phyloP scores from a whole-genome alignment of 192 early-diverging fungal species.

The Coemansia sp. region DNA sequence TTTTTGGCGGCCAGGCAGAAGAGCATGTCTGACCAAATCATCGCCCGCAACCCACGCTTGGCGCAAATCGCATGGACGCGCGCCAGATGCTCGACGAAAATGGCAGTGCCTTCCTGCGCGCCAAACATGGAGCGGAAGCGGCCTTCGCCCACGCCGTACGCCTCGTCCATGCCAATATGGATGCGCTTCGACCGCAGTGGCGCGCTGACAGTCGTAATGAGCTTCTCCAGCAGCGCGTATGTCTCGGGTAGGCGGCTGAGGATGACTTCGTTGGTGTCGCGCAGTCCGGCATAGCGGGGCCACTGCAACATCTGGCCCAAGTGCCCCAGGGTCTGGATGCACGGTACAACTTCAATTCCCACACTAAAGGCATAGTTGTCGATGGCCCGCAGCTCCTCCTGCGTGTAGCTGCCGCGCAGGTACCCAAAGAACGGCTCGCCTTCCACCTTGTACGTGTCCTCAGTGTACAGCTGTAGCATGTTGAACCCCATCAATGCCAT shows the following conservation, averaged over 20 bases:
- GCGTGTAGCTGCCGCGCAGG: slow-evolving; percentile 70
- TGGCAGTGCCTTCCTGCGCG: slow-evolving; percentile 65
- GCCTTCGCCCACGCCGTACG: slow-evolving; percentile 83
- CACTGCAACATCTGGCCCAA: slow-evolving; percentile 89
- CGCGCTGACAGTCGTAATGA: slow-evolving; percentile 63
- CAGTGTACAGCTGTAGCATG: slow-evolving; percentile 88
- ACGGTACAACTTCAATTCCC: slow-evolving; percentile 85
- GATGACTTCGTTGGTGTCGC: slow-evolving; percentile 83
- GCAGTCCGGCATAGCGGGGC: slow-evolving; percentile 73
- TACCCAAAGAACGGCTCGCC: slow-evolving; percentile 76
- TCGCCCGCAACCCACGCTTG: slow-evolving; percentile 61
- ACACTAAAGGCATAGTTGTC: slow-evolving; percentile 75
- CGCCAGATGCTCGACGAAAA: slow-evolving; percentile 76
- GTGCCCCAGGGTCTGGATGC: slow-evolving; percentile 90
- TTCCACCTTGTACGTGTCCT: slow-evolving; percentile 79
- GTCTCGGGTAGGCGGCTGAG: slow-evolving; percentile 71
- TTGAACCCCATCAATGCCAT: slow-evolving; percentile 87
- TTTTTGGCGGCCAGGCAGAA: slow-evolving; percentile 74
- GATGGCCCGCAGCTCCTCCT: slow-evolving; percentile 67
- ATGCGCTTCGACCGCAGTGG: slow-evolving; percentile 78
- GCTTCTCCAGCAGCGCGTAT: slow-evolving; percentile 74
- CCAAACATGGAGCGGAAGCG: slow-evolving; percentile 76
- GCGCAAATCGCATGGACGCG: slow-evolving; percentile 72
- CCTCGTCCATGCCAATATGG: slow-evolving; percentile 90
- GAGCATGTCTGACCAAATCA: slow-evolving; percentile 87